Conservation (phyloP, 2,329 filamentous ascomycete species). For the Ustulina deusta region DNA sequence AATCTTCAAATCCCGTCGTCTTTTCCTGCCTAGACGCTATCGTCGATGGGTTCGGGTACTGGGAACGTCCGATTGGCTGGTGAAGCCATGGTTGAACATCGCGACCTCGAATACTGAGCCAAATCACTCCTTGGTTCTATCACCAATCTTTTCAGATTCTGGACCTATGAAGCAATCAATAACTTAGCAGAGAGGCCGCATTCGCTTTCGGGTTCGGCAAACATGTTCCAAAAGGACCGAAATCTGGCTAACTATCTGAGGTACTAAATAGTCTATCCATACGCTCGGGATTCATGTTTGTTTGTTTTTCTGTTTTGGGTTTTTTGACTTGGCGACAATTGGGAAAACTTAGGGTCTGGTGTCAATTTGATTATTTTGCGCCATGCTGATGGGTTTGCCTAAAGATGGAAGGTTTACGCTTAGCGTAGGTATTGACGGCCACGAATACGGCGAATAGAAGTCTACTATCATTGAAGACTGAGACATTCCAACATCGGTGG, state of each 20-base stretch:
- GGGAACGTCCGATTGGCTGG: conserved; percentile 33
- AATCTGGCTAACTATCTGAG: conserved; percentile 19
- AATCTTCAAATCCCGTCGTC: conserved; percentile 36
- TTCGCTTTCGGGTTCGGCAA: conserved; percentile 36
- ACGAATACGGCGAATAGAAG: conserved; percentile 23
- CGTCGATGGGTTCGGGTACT: conserved; percentile 35
- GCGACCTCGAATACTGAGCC: conserved; percentile 12
- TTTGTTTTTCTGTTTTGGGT: not conserved
- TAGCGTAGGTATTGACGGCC: conserved; percentile 40
- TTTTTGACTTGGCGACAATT: conserved; percentile 3
- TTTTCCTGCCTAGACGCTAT: conserved; percentile 29
- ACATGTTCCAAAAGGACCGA: conserved; percentile 30
- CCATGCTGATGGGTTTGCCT: conserved; percentile 38
- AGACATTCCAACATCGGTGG: conserved; percentile 48
- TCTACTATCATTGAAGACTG: conserved; percentile 34
- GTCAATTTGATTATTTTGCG: conserved; percentile 29
- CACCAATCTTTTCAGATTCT: conserved; percentile 17
- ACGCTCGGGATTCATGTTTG: conserved; percentile 26
- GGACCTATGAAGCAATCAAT: not conserved
- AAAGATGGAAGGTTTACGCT: conserved; percentile 40
- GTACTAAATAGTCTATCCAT: conserved; percentile 21
- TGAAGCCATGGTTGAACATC: conserved; percentile 34
- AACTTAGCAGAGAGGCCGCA: conserved; percentile 8
- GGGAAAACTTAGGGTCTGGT: conserved; percentile 9
- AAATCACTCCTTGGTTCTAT: conserved; percentile 14